Evolutionary conservation across 208 protist species (phyloP).

Genomic region (Trypanosoma cruzi): DNA sequence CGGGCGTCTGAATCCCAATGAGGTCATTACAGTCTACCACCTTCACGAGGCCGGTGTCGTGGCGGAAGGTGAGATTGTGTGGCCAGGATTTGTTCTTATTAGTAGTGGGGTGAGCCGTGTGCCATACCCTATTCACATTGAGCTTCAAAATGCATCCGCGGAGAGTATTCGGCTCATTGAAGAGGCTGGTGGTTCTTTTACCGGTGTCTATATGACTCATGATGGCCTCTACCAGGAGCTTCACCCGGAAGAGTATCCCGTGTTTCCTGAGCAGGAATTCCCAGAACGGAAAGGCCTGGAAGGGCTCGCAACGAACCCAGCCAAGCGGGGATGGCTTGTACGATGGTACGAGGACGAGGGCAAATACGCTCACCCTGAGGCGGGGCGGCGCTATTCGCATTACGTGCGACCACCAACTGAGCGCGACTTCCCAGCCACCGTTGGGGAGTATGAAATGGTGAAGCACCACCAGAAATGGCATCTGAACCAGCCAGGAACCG

Average conservation of each 20-base stretch:
- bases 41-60: constrained; percentile 76
- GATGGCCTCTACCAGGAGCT: constrained; percentile 91
- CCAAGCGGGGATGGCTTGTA: constrained; percentile 81
- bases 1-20: constrained; percentile 87
- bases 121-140: constrained; percentile 85
- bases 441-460: constrained; percentile 89
- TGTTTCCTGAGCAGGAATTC: constrained; percentile 82
- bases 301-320: constrained; percentile 66
- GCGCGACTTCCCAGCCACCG: constrained; percentile 85
- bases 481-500: constrained; percentile 86
- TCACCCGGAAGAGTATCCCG: constrained; percentile 85
- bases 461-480: constrained; percentile 95
- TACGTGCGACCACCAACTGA: constrained; percentile 78
- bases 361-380: constrained; percentile 86
- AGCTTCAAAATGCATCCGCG: constrained; percentile 87
- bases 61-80: constrained; percentile 74
- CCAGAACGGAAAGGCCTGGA: constrained; percentile 83
- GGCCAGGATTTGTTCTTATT: constrained; percentile 88
- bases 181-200: constrained; percentile 88
- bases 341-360: constrained; percentile 91
- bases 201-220: constrained; percentile 87
- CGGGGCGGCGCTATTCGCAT: constrained; percentile 76
- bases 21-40: constrained; percentile 89
- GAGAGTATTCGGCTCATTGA: constrained; percentile 85
- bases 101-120: constrained; percentile 62